Percentiles rank a stretch among this genome's conserved stretches.
These are phyloP conservation scores for Pseudogymnoascus destructans DNA, from an alignment of 2,329 filamentous ascomycete genomes.

Conservation along the genomic window DNA sequence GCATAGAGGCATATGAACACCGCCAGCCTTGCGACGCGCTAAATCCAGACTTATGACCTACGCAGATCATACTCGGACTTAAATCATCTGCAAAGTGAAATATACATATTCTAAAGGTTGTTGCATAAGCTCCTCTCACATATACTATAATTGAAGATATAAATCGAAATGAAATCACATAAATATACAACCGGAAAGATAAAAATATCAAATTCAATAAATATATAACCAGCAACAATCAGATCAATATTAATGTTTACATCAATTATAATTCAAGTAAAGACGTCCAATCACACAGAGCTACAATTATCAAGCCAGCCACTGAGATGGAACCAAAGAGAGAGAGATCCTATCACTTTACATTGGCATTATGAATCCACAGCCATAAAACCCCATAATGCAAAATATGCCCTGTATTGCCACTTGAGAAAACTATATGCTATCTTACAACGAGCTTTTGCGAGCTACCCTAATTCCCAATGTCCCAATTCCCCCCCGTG, in stretches of 20 bases:
- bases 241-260: not conserved
- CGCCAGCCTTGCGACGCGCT: too few species aligned
- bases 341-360: not conserved
- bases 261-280: not conserved
- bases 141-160: too few species aligned
- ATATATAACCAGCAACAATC: not conserved
- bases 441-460: not conserved
- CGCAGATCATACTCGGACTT: too few species aligned
- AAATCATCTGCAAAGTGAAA: too few species aligned
- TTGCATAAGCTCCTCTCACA: too few species aligned
- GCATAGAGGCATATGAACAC: too few species aligned
- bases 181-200: not conserved
- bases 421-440: conserved; percentile 1
- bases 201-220: not conserved
- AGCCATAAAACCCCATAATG: not conserved
- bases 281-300: too few species aligned
- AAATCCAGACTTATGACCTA: too few species aligned
- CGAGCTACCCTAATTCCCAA: not conserved
- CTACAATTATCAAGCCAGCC: not conserved
- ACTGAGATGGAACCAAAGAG: not conserved
- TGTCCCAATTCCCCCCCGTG: not conserved
- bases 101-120: too few species aligned
- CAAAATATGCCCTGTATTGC: conserved; percentile 2
- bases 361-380: conserved; percentile 14
- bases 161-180: not conserved